Conservation (phyloP, 2,329 filamentous ascomycete species). For the Penicillium expansum region DNA sequence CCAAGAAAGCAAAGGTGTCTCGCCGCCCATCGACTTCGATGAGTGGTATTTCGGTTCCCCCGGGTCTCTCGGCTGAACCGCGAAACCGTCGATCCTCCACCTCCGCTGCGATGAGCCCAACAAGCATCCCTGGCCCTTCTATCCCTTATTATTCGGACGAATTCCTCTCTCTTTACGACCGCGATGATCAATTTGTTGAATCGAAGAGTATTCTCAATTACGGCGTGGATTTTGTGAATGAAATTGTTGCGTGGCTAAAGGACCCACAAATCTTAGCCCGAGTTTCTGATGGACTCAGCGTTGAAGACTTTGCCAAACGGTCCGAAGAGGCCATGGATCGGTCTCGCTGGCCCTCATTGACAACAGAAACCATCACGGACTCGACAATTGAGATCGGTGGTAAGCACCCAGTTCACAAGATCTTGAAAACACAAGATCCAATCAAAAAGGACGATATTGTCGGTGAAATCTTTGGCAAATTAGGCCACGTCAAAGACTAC, state of each 20-base stretch:
- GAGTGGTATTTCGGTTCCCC: constrained; percentile 64
- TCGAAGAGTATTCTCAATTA: constrained; percentile 74
- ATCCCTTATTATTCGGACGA: constrained; percentile 70
- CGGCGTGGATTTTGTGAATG: constrained; percentile 70
- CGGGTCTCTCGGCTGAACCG: constrained; percentile 61
- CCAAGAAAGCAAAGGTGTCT: constrained; percentile 77
- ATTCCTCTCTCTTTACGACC: constrained; percentile 72
- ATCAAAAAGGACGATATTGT: constrained; percentile 56
- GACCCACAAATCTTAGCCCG: constrained; percentile 66
- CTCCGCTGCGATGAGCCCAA: constrained; percentile 68
- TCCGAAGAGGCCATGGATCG: constrained; percentile 56
- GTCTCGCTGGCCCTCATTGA: constrained; percentile 52
- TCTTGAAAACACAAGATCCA: constrained; percentile 51
- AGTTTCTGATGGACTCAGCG: constrained; percentile 62
- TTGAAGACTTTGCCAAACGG: constrained; percentile 68
- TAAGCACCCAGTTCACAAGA: constrained; percentile 66
- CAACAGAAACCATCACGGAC: constrained; percentile 54
- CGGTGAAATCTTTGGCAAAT: constrained; percentile 73
- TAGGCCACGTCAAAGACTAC: constrained; percentile 72
- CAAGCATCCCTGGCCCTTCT: constrained; percentile 60
- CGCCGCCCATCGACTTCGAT: constrained; percentile 77
- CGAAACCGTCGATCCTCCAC: constrained; percentile 60
- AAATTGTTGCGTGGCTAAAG: constrained; percentile 74
- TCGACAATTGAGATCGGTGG: constrained; percentile 51
- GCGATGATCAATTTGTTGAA: constrained; percentile 56